Conservation (phyloP, 495 filamentous ascomycete genomes). For the Xylaria telfairii region DNA sequence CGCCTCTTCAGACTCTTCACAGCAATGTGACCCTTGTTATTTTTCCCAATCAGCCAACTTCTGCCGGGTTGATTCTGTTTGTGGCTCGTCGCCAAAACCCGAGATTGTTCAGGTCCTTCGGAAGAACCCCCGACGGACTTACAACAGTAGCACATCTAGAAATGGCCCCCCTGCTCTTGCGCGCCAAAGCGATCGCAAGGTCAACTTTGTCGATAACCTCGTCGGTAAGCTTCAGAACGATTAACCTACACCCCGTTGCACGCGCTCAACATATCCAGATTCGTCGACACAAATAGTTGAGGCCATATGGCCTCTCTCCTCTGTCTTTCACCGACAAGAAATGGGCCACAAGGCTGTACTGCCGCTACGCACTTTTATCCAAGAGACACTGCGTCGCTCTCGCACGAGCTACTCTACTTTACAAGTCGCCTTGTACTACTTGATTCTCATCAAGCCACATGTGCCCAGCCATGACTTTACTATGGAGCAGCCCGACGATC, state of each 20-base stretch:
- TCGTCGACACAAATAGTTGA: slow-evolving; percentile 97
- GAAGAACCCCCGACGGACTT: slow-evolving; percentile 83
- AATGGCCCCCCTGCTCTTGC: slow-evolving; percentile 79
- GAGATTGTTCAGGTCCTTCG: slow-evolving; percentile 56
- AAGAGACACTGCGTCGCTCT: slow-evolving; percentile 93
- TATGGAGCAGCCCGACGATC: slow-evolving; percentile 82
- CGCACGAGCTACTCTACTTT: slow-evolving; percentile 96
- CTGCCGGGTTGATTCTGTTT: slow-evolving; percentile 24
- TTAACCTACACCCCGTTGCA: slow-evolving; percentile 28
- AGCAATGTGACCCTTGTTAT: slow-evolving; percentile 49
- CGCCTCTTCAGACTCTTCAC: slow-evolving; percentile 52
- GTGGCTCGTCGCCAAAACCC: slow-evolving; percentile 31
- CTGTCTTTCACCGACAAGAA: slow-evolving; percentile 62
- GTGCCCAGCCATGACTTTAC: slow-evolving; percentile 83
- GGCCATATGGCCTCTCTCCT: slow-evolving; percentile 90
- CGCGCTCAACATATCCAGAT: slow-evolving; percentile 66
- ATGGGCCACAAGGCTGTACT: slow-evolving; percentile 72
- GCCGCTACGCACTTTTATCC: slow-evolving; percentile 92
- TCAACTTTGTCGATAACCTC: slow-evolving; percentile 95
- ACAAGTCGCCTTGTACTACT: slow-evolving; percentile 95
- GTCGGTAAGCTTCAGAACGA: slow-evolving; percentile 79
- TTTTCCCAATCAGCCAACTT: slow-evolving; percentile 23
- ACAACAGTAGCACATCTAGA: slow-evolving; percentile 56
- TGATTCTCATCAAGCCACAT: slow-evolving; percentile 91
- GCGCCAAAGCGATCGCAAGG: slow-evolving; percentile 91